Evolutionary conservation across 129 eudicot genomes (phyloP).

Genomic region (Deinandra increscens): DNA sequence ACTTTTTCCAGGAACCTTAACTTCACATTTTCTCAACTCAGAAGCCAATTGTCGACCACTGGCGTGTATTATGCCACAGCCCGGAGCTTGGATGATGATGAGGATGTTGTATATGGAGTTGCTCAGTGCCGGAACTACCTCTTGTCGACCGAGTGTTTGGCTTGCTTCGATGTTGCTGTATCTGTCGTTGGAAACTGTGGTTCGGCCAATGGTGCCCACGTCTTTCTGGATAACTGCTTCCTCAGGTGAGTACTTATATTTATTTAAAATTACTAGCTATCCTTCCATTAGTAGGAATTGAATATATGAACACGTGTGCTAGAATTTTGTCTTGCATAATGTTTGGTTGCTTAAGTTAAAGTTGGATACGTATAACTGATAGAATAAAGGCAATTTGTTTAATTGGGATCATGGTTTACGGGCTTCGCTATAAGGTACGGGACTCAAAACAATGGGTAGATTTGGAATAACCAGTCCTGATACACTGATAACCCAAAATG

Average conservation of each 20-base stretch:
- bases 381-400: too few species aligned
- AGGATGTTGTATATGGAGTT: conserved; percentile 59
- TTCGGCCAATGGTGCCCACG: conserved; percentile 67
- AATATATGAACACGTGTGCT: too few species aligned
- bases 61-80: conserved; percentile 47
- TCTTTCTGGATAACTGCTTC: conserved; percentile 59
- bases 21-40: conserved; percentile 48
- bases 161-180: conserved; percentile 62
- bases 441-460: too few species aligned
- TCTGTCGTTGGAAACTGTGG: conserved; percentile 42
- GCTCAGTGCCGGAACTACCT: conserved; percentile 64
- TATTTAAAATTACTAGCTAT: too few species aligned
- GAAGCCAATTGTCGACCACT: conserved; percentile 33
- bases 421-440: too few species aligned
- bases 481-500: too few species aligned
- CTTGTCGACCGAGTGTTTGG: conserved; percentile 39
- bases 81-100: conserved; percentile 46
- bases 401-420: too few species aligned
- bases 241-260: conserved; percentile 40
- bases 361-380: too few species aligned
- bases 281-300: too few species aligned
- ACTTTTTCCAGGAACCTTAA: conserved; percentile 48
- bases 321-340: too few species aligned
- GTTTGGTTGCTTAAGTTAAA: too few species aligned
- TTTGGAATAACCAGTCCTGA: too few species aligned